A percentile compares a stretch with the other conserved stretches of the same genome.
Conservation (phyloP, 768 basidiomycete genomes). For the Coprinopsis strossmayeri region DNA sequence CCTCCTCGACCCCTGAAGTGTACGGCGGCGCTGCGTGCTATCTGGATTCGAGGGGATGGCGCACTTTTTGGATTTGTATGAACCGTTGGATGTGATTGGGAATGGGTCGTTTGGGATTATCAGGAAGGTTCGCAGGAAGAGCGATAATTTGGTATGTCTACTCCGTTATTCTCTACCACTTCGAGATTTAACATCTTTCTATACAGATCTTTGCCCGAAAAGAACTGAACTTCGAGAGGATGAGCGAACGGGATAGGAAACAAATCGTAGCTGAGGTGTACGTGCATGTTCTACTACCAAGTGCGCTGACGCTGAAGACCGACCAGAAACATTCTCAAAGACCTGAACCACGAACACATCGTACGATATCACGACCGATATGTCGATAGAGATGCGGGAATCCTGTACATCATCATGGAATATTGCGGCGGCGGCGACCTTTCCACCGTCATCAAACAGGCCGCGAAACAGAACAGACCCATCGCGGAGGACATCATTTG, state of each 20-base stretch:
- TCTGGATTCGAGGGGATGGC: too few species aligned
- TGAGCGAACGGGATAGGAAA: conserved; percentile 93
- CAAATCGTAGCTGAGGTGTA: conserved; percentile 99
- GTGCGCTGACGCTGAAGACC: too few species aligned
- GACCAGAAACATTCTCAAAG: conserved; percentile 96
- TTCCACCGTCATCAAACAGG: conserved; percentile 78
- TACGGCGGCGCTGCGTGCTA: too few species aligned
- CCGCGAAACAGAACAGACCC: conserved; percentile 57
- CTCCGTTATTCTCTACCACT: too few species aligned
- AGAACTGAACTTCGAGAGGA: conserved; percentile 95
- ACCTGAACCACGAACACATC: conserved; percentile 91
- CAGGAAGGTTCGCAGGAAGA: conserved; percentile 82
- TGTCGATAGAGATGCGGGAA: conserved; percentile 84
- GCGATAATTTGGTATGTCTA: conserved; percentile 69
- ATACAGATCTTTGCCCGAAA: conserved; percentile 81
- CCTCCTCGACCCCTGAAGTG: too few species aligned
- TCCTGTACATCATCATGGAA: conserved; percentile 98
- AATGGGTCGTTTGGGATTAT: conserved; percentile 98
- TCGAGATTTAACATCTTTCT: too few species aligned
- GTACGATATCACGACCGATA: conserved; percentile 92
- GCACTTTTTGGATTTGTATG: conserved; percentile 85
- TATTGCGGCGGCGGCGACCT: conserved; percentile 98
- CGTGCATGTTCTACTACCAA: too few species aligned
- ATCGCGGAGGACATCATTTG: conserved; percentile 93
- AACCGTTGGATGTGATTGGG: conserved; percentile 86